Evolutionary conservation across 2,329 filamentous ascomycete species (phyloP), one percentile per base, ranked within the genome.

Genomic region (Penicillium frequentans): DNA sequence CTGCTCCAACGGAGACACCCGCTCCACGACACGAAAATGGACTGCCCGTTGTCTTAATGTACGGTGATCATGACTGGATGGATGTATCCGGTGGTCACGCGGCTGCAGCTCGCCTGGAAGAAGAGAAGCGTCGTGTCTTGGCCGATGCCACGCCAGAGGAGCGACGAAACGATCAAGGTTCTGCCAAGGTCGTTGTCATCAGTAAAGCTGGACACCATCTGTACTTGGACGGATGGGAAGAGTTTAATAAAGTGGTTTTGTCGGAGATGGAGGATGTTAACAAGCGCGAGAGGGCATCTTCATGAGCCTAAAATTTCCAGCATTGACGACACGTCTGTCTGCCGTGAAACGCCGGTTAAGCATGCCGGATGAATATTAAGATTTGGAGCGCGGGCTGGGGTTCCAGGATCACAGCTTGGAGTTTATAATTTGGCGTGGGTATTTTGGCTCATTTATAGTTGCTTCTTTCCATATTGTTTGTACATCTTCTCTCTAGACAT

Each of bases 51-150:
- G 84, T 98, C 9, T 85, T 99, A 71, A 93, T 98, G 90, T 99
- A 99, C 71, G 95, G 95, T 61, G 93, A 98, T 68, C 88, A 95
- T 69, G 95, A 99, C 79, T 99, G 95, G 95, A 99, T 99, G 95
- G 95, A 99, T 64, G 87, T 95, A 9, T 86, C 86, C 0, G 95
- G 93, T 27, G 95, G 95, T 0, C 85, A 87, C 47, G 91, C 90
- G 0, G 87, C 93, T 0, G 85, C 90, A 69, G 85, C 93, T 75
- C 92, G 89, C 73, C 83, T 98, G 13, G 87, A 90, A 58, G 81
- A 87, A 56, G 86, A 88, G 61, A 84, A 84, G 62, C 75, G 77
- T 26, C 83, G 84, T 49, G 80, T 83, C 0, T 76, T 96, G 3
- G 75, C 81, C 13, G 74, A 82, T 23, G 89, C 84, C 23, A 88